These are phyloP conservation scores for Obelidium mucronatum DNA, from an alignment of 192 early-diverging fungal genomes.

Conservation along the genomic window DNA sequence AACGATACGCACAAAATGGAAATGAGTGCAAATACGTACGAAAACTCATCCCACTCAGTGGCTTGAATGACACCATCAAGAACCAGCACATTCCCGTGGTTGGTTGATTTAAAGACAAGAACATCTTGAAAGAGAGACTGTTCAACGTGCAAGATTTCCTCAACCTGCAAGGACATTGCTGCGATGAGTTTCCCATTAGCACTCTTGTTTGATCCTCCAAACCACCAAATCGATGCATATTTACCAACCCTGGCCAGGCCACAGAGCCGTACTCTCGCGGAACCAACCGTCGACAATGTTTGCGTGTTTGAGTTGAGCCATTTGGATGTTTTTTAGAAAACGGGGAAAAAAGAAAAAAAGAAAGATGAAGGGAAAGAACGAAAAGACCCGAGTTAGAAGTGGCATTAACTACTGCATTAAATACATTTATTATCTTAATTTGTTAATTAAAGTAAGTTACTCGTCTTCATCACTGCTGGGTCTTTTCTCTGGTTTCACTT, in stretches of 20 bases:
- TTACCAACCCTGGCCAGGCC: slow-evolving; percentile 93
- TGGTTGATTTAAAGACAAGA: slow-evolving; percentile 93
- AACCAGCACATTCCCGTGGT: slow-evolving; percentile 96
- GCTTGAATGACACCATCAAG: slow-evolving; percentile 98
- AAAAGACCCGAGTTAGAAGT: not conserved
- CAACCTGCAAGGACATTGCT: slow-evolving; percentile 95
- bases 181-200: not conserved
- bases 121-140: slow-evolving; percentile 97
- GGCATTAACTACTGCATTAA: not conserved
- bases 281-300: slow-evolving; percentile 98
- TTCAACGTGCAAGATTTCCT: slow-evolving; percentile 94
- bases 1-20: too few relatives aligned
- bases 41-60: slow-evolving; percentile 98
- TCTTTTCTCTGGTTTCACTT: not conserved
- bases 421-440: too few relatives aligned
- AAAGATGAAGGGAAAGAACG: not conserved
- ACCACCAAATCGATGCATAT: not conserved
- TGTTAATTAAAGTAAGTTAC: not conserved
- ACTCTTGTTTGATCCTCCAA: not conserved
- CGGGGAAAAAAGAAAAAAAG: slow-evolving; percentile 24
- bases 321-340: too few relatives aligned
- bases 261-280: slow-evolving; percentile 90
- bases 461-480: not conserved
- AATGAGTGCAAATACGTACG: slow-evolving; percentile 59
- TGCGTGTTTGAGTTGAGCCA: slow-evolving; percentile 81